These are phyloP conservation scores for Malassezia brasiliensis DNA, from an alignment of 1,284 basidiomycete genomes.

Conservation along the genomic window DNA sequence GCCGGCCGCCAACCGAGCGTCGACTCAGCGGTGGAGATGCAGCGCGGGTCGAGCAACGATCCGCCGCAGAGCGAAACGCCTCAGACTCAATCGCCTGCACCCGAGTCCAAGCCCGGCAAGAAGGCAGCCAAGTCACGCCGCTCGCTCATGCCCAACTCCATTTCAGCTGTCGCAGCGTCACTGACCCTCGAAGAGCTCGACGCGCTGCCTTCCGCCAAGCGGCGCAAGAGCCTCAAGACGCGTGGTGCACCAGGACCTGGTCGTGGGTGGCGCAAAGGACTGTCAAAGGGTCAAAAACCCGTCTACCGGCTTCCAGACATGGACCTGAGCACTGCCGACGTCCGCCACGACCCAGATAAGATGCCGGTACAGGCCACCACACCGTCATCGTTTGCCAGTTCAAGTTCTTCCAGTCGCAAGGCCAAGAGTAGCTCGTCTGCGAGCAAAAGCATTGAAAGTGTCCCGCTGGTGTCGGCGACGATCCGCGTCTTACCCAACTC, in stretches of 20 bases:
- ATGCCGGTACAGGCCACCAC: constrained; percentile 12
- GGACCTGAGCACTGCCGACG: constrained; percentile 22
- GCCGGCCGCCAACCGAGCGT: no score
- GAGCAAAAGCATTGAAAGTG: constrained; percentile 16
- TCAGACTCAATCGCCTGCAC: neutral
- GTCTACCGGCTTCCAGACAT: constrained; percentile 32
- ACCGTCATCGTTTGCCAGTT: constrained; percentile 9
- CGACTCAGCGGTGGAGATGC: no score
- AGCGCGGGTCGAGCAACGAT: neutral
- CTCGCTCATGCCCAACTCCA: constrained; percentile 7
- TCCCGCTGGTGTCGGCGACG: neutral
- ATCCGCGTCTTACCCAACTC: constrained; percentile 9
- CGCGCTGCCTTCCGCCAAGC: constrained; percentile 42
- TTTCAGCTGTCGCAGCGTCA: constrained; percentile 14
- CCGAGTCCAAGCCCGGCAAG: neutral
- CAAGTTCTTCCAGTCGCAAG: neutral
- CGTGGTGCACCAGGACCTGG: constrained; percentile 43
- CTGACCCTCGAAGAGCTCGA: constrained; percentile 41
- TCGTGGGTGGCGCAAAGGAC: constrained; percentile 41
- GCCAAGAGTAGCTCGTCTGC: constrained; percentile 22
- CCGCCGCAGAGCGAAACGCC: neutral
- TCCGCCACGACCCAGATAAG: constrained; percentile 10
- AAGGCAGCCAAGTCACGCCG: constrained; percentile 1
- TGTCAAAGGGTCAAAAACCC: constrained; percentile 45
- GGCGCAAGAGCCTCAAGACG: constrained; percentile 39